Percentiles rank a stretch among this genome's conserved stretches.
These are phyloP conservation scores for Sugiyamaella sp. DNA, from an alignment of 1,139 yeast species.

Conservation along the genomic window DNA sequence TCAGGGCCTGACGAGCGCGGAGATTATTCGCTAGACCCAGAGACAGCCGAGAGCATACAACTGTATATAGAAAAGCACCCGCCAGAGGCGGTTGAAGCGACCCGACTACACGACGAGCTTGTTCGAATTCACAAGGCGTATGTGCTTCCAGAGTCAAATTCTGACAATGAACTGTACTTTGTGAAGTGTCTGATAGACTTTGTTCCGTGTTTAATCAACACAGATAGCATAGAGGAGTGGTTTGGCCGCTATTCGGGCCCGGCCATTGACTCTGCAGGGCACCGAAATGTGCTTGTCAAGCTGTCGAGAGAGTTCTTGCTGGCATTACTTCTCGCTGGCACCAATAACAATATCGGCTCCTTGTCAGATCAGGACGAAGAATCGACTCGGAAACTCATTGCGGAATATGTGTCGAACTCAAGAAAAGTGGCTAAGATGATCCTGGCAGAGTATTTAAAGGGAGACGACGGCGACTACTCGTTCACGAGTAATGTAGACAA, in stretches of 20 bases:
- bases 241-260: constrained; percentile 54
- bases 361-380: constrained; percentile 23
- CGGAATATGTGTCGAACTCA: constrained; percentile 30
- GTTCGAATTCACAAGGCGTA: constrained; percentile 48
- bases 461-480: constrained; percentile 11
- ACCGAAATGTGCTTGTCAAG: constrained; percentile 44
- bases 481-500: constrained; percentile 4
- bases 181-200: constrained; percentile 49
- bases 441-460: constrained; percentile 31
- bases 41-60: constrained; percentile 29
- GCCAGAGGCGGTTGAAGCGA: constrained; percentile 44
- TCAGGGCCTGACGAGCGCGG: not conserved
- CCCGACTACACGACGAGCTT: constrained; percentile 54
- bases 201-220: constrained; percentile 47
- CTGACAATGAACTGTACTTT: constrained; percentile 47
- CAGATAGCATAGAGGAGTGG: constrained; percentile 54
- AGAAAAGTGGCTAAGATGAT: constrained; percentile 27
- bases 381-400: constrained; percentile 16
- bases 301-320: constrained; percentile 50
- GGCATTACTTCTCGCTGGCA: constrained; percentile 40
- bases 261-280: constrained; percentile 66
- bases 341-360: constrained; percentile 28
- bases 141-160: constrained; percentile 35
- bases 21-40: constrained; percentile 16
- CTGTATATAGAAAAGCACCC: constrained; percentile 47